Conservation (phyloP, 805 yeast genomes). For the Nakazawaea holstii region DNA sequence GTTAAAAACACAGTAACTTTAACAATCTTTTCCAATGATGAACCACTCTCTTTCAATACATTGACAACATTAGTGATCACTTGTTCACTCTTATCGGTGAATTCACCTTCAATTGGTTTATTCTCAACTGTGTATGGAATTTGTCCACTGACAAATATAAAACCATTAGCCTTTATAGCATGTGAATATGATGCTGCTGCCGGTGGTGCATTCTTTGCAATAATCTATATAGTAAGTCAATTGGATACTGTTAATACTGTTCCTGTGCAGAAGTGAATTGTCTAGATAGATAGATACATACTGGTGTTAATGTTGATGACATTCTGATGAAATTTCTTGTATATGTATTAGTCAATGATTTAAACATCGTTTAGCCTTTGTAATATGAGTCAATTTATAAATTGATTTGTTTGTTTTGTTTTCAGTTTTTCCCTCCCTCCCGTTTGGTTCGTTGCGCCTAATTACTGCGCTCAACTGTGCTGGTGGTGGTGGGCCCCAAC, state of each 20-base stretch:
- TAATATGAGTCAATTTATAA: no score
- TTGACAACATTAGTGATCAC: constrained; percentile 61
- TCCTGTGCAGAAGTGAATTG: no score
- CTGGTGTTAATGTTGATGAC: constrained; percentile 32
- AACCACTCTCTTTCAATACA: constrained; percentile 80
- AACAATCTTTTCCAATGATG: constrained; percentile 76
- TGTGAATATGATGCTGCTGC: constrained; percentile 97
- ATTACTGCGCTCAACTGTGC: no score
- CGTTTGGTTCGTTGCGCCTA: no score
- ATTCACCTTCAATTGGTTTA: constrained; percentile 70
- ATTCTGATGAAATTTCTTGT: constrained; percentile 20
- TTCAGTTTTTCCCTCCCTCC: no score
- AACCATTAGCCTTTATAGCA: constrained; percentile 88
- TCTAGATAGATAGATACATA: no score
- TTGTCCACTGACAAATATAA: constrained; percentile 92
- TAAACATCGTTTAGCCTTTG: background rate
- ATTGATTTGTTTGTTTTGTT: no score
- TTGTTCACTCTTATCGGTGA: constrained; percentile 75
- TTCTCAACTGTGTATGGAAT: constrained; percentile 84
- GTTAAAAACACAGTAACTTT: constrained; percentile 88
- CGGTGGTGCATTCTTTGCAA: constrained; percentile 81
- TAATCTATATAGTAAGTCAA: constrained; percentile 39
- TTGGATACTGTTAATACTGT: no score
- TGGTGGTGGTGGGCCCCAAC: no score
- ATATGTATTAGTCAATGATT: background rate